Base-by-base conservation (phyloP, 2,329 filamentous ascomycete species). In the Colletotrichum higginsianum region DNA sequence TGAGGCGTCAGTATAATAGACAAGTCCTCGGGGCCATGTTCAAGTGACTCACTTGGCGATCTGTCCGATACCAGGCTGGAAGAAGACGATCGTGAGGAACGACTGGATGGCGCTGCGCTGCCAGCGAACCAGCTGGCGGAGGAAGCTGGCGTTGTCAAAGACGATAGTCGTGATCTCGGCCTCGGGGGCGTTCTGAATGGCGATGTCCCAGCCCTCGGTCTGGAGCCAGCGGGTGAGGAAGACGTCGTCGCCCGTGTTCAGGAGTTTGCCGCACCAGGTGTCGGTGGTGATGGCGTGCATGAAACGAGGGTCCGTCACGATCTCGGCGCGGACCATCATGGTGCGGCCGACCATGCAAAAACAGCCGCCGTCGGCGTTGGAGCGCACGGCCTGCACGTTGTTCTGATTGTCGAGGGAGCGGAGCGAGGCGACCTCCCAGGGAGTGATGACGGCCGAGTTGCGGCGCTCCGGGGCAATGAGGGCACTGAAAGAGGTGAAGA, bases 281-380 rank as follows among this genome's bases (percentile, higher is more conserved):
- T 80, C 76, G 9, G 74, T 26, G 0, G 60, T 75, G 44, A 79
- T 77, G 1, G 60, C 73, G 9, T 66, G 35, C 18, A 76, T 71
- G 63, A 80, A 80, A 2, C 66, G 72, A 0, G 74, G 53, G 15
- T 77, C 76, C 52, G 62, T 57, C 1, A 76, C 71, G 21, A 79
- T 74, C 13, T 74, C 75, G 15, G 74, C 64, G 13, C 78, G 76
- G n/a, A 79, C 49, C 1, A 79, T 50, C 72, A 78, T 75, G 2
- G 77, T 79, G 4, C 77, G 75, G 3, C 79, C 78, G 0, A 76
- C 74, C 2, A 80, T 68, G 50, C 77, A 79, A 50, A 77, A 79
- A 2, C 75, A 76, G 1, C 74, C 76, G 5, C 75, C 65, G 42
- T 80, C 78, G 2, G 73, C 66, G 0, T 56, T 72, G 44, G 68